These are phyloP conservation scores for Pulicaria dysenterica DNA, from an alignment of 129 eudicot genomes.

Conservation along the genomic window DNA sequence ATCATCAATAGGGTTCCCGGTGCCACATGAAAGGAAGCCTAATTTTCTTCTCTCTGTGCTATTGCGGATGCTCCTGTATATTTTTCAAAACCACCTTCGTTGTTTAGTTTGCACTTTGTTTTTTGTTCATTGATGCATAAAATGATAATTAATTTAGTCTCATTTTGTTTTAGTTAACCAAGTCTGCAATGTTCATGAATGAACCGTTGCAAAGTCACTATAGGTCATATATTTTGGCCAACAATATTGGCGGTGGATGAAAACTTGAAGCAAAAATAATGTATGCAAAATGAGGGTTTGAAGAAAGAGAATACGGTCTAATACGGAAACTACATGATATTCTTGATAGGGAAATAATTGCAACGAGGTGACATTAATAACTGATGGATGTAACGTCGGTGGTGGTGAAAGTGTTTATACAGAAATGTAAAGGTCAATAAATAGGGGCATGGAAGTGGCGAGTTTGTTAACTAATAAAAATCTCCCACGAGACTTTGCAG, in stretches of 20 bases:
- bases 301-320: slow-evolving; percentile 36
- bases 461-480: slow-evolving; percentile 20
- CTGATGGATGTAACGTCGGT: slow-evolving; percentile 26
- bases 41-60: slow-evolving; percentile 74
- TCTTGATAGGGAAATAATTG: slow-evolving; percentile 37
- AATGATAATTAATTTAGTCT: too few relatives aligned
- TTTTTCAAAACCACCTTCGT: slow-evolving; percentile 4
- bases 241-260: slow-evolving; percentile 27
- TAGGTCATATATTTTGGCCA: background rate
- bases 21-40: slow-evolving; percentile 83
- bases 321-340: slow-evolving; percentile 38
- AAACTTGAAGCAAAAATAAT: background rate
- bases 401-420: slow-evolving; percentile 30
- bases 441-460: slow-evolving; percentile 34
- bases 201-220: too few relatives aligned
- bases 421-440: slow-evolving; percentile 38
- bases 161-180: too few relatives aligned
- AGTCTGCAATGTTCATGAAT: too few relatives aligned
- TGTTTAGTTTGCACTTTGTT: background rate
- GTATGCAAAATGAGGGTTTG: background rate
- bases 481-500: slow-evolving; percentile 37
- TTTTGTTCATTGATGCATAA: background rate
- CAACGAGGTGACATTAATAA: slow-evolving; percentile 2
- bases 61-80: slow-evolving; percentile 60
- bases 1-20: slow-evolving; percentile 87